Conservation (phyloP, 768 basidiomycete species). For the Tulasnella sp. region DNA sequence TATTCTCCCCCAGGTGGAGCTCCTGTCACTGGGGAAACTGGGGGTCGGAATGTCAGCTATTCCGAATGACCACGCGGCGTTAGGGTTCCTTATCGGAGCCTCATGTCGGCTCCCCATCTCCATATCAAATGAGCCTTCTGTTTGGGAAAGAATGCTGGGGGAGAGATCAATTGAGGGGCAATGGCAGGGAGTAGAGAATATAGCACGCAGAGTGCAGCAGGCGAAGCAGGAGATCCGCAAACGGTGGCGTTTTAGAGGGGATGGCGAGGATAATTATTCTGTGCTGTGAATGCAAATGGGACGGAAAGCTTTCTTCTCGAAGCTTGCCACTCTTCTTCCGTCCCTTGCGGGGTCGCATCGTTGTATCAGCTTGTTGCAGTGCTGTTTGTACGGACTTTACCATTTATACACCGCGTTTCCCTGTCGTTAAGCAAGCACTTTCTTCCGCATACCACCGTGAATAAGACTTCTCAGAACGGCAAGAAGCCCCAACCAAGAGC, state of each 20-base stretch:
- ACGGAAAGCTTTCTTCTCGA: too few species aligned
- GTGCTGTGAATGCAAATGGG: too few species aligned
- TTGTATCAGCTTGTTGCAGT: too few species aligned
- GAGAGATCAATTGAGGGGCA: background rate
- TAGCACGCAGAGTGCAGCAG: background rate
- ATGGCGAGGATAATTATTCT: background rate
- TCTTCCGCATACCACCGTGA: too few species aligned
- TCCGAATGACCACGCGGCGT: background rate
- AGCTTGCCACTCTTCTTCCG: too few species aligned
- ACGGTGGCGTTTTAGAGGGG: background rate
- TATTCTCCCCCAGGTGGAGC: background rate
- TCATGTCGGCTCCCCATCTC: background rate
- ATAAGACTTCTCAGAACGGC: too few species aligned
- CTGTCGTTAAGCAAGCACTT: too few species aligned
- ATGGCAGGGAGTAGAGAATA: background rate
- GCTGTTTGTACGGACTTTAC: too few species aligned
- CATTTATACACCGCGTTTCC: too few species aligned
- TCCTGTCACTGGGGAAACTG: background rate
- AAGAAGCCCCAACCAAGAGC: too few species aligned
- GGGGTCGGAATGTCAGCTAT: background rate
- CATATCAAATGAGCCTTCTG: background rate
- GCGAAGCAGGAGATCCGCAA: background rate
- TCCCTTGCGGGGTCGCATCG: too few species aligned
- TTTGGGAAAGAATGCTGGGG: background rate
- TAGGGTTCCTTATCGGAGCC: background rate